These are phyloP conservation scores for Nepenthes alata DNA, from an alignment of 179 eudicot genomes.

Conservation along the genomic window DNA sequence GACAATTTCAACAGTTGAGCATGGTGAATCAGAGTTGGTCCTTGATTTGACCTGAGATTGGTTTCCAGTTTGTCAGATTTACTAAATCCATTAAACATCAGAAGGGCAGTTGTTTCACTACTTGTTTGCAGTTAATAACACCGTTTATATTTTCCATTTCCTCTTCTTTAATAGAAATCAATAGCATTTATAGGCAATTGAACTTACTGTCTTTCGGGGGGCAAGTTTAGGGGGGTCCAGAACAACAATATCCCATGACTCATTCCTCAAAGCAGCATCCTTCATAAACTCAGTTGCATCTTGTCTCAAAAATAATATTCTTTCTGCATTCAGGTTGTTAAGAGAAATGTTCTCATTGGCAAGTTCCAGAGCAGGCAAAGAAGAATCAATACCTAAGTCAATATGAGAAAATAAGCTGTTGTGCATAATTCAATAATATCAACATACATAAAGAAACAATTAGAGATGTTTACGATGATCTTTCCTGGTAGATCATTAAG, in stretches of 20 bases:
- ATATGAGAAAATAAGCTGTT: background rate
- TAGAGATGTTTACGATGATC: background rate
- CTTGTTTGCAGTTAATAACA: background rate
- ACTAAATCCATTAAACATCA: background rate
- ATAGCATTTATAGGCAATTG: background rate
- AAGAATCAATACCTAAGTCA: conserved; percentile 64
- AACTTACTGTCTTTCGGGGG: conserved; percentile 61
- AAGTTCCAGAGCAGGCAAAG: conserved; percentile 73
- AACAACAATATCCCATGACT: conserved; percentile 74
- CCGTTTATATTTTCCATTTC: background rate
- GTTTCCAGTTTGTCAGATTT: background rate
- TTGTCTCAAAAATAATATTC: conserved; percentile 50
- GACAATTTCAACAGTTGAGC: too few species aligned
- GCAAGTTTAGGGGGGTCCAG: conserved; percentile 91
- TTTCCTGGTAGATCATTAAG: too few species aligned
- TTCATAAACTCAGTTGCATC: conserved; percentile 80
- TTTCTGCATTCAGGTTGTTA: conserved; percentile 47
- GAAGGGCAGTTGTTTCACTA: background rate
- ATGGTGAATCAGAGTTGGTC: too few species aligned
- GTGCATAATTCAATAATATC: too few species aligned
- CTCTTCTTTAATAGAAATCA: background rate
- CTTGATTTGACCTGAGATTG: too few species aligned
- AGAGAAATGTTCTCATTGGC: conserved; percentile 58
- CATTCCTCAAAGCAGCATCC: conserved; percentile 61
- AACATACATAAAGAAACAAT: background rate